Evolutionary conservation across 2,329 filamentous ascomycete genomes (phyloP).

Genomic region (Colletotrichum tofieldiae): DNA sequence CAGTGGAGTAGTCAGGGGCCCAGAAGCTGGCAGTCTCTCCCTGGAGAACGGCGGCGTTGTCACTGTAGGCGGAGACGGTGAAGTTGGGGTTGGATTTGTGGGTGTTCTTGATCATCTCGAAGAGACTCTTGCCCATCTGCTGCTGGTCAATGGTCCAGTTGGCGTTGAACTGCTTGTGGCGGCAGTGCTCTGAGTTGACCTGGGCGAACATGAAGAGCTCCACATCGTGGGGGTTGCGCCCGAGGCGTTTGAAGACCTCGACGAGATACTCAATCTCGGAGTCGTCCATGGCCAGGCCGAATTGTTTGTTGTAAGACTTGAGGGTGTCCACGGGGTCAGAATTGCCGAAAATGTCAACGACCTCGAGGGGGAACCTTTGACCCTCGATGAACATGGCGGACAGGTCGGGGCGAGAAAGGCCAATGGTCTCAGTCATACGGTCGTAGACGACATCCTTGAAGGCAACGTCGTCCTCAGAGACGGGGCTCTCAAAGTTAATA

Average conservation of each 20-base stretch:
- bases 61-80: slow-evolving; percentile 96
- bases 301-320: slow-evolving; percentile 85
- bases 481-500: slow-evolving; percentile 71
- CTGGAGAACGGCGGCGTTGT: slow-evolving; percentile 94
- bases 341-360: slow-evolving; percentile 80
- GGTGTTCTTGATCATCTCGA: slow-evolving; percentile 97
- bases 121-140: slow-evolving; percentile 84
- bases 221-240: slow-evolving; percentile 84
- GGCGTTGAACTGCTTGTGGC: slow-evolving; percentile 94
- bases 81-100: slow-evolving; percentile 85
- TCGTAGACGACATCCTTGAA: slow-evolving; percentile 86
- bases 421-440: slow-evolving; percentile 93
- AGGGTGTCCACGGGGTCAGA: slow-evolving; percentile 80
- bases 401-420: slow-evolving; percentile 77
- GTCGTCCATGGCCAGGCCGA: slow-evolving; percentile 89
- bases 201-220: slow-evolving; percentile 99
- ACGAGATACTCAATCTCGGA: slow-evolving; percentile 95
- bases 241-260: slow-evolving; percentile 64
- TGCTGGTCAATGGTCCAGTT: slow-evolving; percentile 95
- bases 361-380: slow-evolving; percentile 74
- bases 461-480: slow-evolving; percentile 62
- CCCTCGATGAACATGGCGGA: slow-evolving; percentile 84
- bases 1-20: slow-evolving; percentile 89
- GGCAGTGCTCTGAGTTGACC: slow-evolving; percentile 96
- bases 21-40: slow-evolving; percentile 81